phyloP scores from a whole-genome alignment of 192 early-diverging fungal species.

The Gryganskiella cystojenkinii region DNA sequence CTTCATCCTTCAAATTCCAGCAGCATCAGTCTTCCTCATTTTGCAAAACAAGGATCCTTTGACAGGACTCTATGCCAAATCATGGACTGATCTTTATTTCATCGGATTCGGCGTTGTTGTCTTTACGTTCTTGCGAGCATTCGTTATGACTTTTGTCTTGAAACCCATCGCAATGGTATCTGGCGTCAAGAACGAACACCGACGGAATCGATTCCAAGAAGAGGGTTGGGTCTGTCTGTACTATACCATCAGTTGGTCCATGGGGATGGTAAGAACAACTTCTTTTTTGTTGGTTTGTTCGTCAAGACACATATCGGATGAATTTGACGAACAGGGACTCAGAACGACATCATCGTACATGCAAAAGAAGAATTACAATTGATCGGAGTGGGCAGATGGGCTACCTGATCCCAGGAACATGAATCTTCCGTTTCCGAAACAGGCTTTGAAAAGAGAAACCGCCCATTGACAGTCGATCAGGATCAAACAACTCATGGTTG shows the following conservation, averaged over 20 bases:
- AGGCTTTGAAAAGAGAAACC: no score
- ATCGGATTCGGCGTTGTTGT: conserved; percentile 73
- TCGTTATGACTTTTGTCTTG: conserved; percentile 61
- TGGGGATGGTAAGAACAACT: conserved; percentile 67
- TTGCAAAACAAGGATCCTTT: conserved; percentile 46
- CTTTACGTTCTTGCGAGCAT: conserved; percentile 69
- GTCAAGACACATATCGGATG: no score
- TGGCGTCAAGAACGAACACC: conserved; percentile 42
- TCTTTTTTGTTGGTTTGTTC: no score
- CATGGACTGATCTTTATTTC: conserved; percentile 69
- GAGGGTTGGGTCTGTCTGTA: conserved; percentile 79
- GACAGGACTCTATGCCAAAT: conserved; percentile 63
- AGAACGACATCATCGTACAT: no score
- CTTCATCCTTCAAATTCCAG: conserved; percentile 31
- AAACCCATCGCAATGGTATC: conserved; percentile 53
- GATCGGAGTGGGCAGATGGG: no score
- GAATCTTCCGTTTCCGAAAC: no score
- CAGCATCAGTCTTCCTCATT: conserved; percentile 39
- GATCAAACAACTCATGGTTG: no score
- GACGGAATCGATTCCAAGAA: conserved; percentile 71
- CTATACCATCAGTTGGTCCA: conserved; percentile 65
- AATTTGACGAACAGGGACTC: no score
- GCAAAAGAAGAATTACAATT: no score
- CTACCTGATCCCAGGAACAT: no score
- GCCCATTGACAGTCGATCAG: no score